A percentile compares a stretch with the other conserved stretches of the same genome.
phyloP scores from a whole-genome alignment of 2,329 filamentous ascomycete species.

The Dothideomycetes sp. region DNA sequence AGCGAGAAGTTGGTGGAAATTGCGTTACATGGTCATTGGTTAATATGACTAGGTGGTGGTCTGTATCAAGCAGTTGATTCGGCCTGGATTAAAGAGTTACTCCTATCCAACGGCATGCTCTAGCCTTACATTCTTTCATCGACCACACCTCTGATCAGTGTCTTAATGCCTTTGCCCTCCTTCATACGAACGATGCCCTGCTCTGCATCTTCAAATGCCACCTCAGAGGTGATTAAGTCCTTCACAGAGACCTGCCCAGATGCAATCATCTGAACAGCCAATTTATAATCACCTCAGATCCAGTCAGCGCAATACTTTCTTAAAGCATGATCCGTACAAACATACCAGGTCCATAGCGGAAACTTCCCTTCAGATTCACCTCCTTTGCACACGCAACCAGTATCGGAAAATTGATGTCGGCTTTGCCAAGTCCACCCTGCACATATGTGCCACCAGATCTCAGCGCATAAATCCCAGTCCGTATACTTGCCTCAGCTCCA shows the following conservation, averaged over 20 bases:
- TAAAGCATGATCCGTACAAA: no score
- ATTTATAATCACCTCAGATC: no score
- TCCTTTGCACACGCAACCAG: slow-evolving; percentile 85
- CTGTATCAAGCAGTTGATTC: no score
- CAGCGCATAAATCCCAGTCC: slow-evolving; percentile 38
- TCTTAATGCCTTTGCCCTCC: slow-evolving; percentile 66
- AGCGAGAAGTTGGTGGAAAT: no score
- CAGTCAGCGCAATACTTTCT: no score
- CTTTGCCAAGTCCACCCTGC: slow-evolving; percentile 81
- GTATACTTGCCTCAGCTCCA: slow-evolving; percentile 38
- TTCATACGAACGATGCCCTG: slow-evolving; percentile 80
- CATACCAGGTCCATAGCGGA: slow-evolving; percentile 81
- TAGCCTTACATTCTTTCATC: no score
- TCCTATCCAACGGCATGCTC: no score
- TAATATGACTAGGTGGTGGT: no score
- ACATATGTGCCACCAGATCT: slow-evolving; percentile 43
- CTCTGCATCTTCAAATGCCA: slow-evolving; percentile 73
- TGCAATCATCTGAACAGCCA: slow-evolving; percentile 67
- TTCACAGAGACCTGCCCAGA: slow-evolving; percentile 63
- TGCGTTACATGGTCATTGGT: no score
- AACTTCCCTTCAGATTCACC: slow-evolving; percentile 74
- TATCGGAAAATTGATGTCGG: slow-evolving; percentile 84
- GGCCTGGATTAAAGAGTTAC: no score
- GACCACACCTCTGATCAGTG: slow-evolving; percentile 35
- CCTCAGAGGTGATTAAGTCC: slow-evolving; percentile 65